These are phyloP conservation scores for Tylopilus sp. DNA, from an alignment of 768 basidiomycete genomes.

Conservation along the genomic window DNA sequence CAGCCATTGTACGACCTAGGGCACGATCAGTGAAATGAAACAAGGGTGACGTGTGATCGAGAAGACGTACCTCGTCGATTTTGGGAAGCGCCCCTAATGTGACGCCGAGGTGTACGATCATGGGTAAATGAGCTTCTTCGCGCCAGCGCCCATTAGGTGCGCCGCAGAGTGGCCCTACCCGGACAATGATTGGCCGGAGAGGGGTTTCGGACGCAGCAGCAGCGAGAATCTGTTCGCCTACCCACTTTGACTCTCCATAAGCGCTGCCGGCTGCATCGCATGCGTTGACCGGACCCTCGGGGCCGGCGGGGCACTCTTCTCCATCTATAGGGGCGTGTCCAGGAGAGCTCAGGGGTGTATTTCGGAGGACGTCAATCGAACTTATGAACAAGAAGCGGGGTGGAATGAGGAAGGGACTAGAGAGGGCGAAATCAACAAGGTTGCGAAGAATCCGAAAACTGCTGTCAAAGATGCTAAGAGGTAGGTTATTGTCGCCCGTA, in stretches of 20 bases:
- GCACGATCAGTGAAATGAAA: background rate
- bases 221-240: constrained; percentile 22
- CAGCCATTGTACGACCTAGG: background rate
- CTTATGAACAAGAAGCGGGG: constrained; percentile 37
- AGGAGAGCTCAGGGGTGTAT: background rate
- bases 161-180: constrained; percentile 39
- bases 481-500: background rate
- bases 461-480: constrained; percentile 11
- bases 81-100: constrained; percentile 19
- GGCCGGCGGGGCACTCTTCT: background rate
- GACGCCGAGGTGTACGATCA: constrained; percentile 25
- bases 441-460: constrained; percentile 21
- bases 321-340: background rate
- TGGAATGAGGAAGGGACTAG: constrained; percentile 23
- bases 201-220: constrained; percentile 14
- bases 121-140: constrained; percentile 35
- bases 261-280: constrained; percentile 11
- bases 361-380: constrained; percentile 11
- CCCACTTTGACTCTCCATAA: constrained; percentile 22
- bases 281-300: constrained; percentile 1
- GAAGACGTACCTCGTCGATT: constrained; percentile 18
- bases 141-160: constrained; percentile 39
- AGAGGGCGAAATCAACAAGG: constrained; percentile 36
- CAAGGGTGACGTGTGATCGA: background rate
- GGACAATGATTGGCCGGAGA: constrained; percentile 29